phyloP scores from a whole-genome alignment of 176 grass and related monocot species.

The Rhynchospora pubera region DNA sequence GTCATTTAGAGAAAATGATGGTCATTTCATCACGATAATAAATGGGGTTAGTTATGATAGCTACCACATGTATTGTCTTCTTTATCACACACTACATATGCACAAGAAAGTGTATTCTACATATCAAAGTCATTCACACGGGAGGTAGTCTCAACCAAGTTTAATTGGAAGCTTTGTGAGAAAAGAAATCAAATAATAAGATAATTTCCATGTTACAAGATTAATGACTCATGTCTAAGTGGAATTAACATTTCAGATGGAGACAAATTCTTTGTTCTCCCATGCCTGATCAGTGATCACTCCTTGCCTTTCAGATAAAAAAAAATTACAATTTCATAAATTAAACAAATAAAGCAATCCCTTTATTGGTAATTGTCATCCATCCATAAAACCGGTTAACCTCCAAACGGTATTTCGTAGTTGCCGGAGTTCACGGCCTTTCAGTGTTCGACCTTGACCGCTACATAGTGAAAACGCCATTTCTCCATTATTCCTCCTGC shows the following conservation, averaged over 20 bases:
- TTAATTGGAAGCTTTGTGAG: background rate
- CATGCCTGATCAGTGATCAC: background rate
- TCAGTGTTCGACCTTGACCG: constrained; percentile 40
- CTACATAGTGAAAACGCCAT: constrained; percentile 35
- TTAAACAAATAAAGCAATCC: constrained; percentile 13
- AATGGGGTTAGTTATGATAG: no score
- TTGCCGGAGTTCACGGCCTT: constrained; percentile 43
- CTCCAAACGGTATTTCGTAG: constrained; percentile 46
- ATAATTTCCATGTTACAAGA: background rate
- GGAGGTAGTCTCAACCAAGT: no score
- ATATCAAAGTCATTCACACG: no score
- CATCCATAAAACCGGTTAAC: constrained; percentile 75
- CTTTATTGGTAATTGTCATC: background rate
- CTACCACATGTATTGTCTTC: no score
- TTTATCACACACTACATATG: no score
- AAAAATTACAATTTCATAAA: background rate
- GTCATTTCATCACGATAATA: no score
- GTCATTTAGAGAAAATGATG: background rate
- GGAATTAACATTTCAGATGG: background rate
- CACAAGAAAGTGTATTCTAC: no score
- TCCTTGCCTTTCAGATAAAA: background rate
- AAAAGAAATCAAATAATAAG: background rate
- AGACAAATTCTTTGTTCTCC: background rate
- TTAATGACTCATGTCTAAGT: background rate
- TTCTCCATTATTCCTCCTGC: constrained; percentile 10